Conservation (phyloP, 768 basidiomycete species). For the Suillus subluteus region DNA sequence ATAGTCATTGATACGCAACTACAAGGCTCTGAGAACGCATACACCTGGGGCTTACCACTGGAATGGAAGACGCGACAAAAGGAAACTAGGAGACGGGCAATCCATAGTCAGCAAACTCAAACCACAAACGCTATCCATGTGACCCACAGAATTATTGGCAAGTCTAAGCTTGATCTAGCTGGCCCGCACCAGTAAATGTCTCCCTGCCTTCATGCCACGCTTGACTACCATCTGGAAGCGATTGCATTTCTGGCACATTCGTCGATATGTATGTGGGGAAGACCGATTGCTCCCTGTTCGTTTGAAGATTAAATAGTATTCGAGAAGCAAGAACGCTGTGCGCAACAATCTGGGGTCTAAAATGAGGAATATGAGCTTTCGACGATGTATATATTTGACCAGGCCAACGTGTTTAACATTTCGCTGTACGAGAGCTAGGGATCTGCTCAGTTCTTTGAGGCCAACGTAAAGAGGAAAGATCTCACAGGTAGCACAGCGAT, state of each 20-base stretch:
- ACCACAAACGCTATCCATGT: neutral
- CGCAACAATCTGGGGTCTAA: slow-evolving; percentile 7
- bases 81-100: neutral
- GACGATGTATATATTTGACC: neutral
- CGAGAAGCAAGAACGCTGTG: slow-evolving; percentile 13
- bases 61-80: neutral
- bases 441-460: neutral
- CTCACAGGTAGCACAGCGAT: neutral
- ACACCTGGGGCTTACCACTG: too few species aligned
- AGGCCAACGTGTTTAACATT: neutral
- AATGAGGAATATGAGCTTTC: neutral
- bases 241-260: neutral
- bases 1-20: too few species aligned
- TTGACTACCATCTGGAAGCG: neutral
- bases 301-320: slow-evolving; percentile 9
- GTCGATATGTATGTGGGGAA: neutral
- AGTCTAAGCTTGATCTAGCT: neutral
- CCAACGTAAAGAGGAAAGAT: neutral
- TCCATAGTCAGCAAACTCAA: neutral
- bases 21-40: too few species aligned
- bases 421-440: slow-evolving; percentile 1
- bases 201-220: neutral
- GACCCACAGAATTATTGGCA: neutral
- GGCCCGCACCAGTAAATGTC: neutral
- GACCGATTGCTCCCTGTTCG: neutral